Evolutionary conservation across 1,284 basidiomycete genomes (phyloP), one percentile per base, ranked within the genome.

Genomic region (Paramarasmius palmivorus): DNA sequence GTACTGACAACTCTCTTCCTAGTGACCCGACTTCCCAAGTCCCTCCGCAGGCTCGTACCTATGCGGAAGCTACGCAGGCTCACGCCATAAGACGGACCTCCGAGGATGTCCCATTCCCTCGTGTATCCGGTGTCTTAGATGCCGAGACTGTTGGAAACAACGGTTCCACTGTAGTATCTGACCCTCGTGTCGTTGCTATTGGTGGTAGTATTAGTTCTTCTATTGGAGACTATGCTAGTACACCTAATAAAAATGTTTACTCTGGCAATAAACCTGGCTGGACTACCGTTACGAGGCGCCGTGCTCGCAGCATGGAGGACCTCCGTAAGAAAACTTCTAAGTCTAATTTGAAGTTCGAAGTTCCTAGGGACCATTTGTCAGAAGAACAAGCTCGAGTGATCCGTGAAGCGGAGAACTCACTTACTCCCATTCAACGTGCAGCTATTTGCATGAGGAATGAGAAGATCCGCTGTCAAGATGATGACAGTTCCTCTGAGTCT

Each of bases 241-340:
- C 40, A 4, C 20, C 8, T 25, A 25, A 45, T 26, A 7, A 2
- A 25, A 15, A 3, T 29, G 10, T 15, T 5, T 22, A 23, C 14
- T 9, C 25, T 5, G 42, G 42, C 29, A 32, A 32, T 32, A 12
- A 32, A 7, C 42, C 25, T 26, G 9, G 42, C 23, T 25, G 42
- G 23, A 12, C 29, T 22, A 26, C 15, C n/a, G n/a, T 26, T 23
- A 20, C 22, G 40, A 22, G 23, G n/a, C 20, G 25, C 9, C 23
- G 29, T 17, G 25, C 42, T 45, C 42, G 42, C 20, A 45, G 42
- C 29, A 22, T 45, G 23, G 42, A 45, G 23, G 42, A 45, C 23
- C 12, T 45, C 23, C 42, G 42, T 17, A 10, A 26, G 10, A 45
- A 45, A 17, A 25, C n/a, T 3, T 9, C 22, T 29, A 45, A 10